phyloP scores from a whole-genome alignment of 306 rosid species.

The Carpinus viminea region DNA sequence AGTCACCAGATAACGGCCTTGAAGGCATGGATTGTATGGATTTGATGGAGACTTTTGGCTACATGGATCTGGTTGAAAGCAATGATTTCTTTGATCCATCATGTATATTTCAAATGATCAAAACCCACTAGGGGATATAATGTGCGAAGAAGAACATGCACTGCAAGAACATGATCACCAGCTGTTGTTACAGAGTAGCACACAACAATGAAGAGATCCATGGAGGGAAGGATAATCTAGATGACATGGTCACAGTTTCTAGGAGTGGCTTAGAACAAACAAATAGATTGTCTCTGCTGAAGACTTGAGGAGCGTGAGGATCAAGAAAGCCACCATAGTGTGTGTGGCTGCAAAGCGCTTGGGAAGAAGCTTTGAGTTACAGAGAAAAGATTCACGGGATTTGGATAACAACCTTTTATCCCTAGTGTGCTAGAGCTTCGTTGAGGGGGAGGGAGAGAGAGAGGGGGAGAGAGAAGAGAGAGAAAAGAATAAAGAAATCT shows the following conservation, averaged over 20 bases:
- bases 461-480: too few species aligned
- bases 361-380: slow-evolving; percentile 45
- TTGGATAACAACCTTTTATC: too few species aligned
- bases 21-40: slow-evolving; percentile 50
- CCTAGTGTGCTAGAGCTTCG: too few species aligned
- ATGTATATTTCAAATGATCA: slow-evolving; percentile 49
- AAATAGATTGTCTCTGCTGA: slow-evolving; percentile 82
- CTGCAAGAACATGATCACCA: slow-evolving; percentile 1
- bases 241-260: slow-evolving; percentile 83
- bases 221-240: slow-evolving; percentile 7
- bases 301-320: slow-evolving; percentile 80
- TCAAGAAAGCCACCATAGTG: slow-evolving; percentile 75
- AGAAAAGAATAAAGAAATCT: too few species aligned
- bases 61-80: slow-evolving; percentile 69
- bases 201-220: slow-evolving; percentile 19
- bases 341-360: slow-evolving; percentile 68
- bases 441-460: too few species aligned
- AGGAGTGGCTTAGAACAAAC: slow-evolving; percentile 84
- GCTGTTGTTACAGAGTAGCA: slow-evolving; percentile 7
- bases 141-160: slow-evolving; percentile 24
- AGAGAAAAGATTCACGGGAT: too few species aligned
- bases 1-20: slow-evolving; percentile 9
- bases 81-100: slow-evolving; percentile 65
- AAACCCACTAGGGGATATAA: slow-evolving; percentile 42
- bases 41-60: slow-evolving; percentile 73